Evolutionary conservation across 2,329 filamentous ascomycete genomes (phyloP).

Genomic region (Chalara sp.): DNA sequence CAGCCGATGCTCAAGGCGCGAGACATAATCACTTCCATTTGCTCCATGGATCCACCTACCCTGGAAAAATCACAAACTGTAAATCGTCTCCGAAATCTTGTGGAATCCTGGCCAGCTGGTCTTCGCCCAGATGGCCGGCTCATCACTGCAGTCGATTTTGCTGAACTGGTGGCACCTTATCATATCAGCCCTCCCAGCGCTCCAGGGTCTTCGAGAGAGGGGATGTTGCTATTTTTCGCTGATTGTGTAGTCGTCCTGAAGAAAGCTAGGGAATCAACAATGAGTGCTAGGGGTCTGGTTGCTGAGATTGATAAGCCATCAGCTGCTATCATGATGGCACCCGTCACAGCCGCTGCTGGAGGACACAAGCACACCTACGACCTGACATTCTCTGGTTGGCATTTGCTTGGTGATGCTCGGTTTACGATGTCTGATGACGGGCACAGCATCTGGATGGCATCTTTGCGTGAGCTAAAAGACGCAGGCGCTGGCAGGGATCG

Average conservation of each 20-base stretch:
- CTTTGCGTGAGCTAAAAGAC: constrained; percentile 53
- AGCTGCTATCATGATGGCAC: constrained; percentile 53
- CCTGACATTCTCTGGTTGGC: constrained; percentile 68
- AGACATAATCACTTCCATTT: constrained; percentile 94
- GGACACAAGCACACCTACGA: constrained; percentile 56
- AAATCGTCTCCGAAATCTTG: constrained; percentile 66
- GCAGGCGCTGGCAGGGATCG: constrained; percentile 41
- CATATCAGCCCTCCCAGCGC: constrained; percentile 22
- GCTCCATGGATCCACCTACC: constrained; percentile 74
- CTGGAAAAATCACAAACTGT: constrained; percentile 68
- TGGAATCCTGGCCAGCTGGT: constrained; percentile 69
- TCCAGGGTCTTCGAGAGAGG: constrained; percentile 37
- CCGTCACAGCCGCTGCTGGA: constrained; percentile 56
- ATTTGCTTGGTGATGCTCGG: constrained; percentile 61
- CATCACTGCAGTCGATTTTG: constrained; percentile 73
- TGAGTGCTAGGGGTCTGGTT: constrained; percentile 69
- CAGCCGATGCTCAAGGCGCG: constrained; percentile 78
- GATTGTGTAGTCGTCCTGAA: constrained; percentile 74
- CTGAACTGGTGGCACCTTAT: constrained; percentile 71
- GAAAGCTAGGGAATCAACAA: constrained; percentile 55
- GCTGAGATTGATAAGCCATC: constrained; percentile 81
- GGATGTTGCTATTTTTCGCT: constrained; percentile 77
- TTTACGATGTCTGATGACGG: constrained; percentile 66
- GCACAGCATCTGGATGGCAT: constrained; percentile 61
- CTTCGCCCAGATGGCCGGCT: constrained; percentile 71